Conservation (phyloP, 306 rosid genomes). For the Quercus bicolor region DNA sequence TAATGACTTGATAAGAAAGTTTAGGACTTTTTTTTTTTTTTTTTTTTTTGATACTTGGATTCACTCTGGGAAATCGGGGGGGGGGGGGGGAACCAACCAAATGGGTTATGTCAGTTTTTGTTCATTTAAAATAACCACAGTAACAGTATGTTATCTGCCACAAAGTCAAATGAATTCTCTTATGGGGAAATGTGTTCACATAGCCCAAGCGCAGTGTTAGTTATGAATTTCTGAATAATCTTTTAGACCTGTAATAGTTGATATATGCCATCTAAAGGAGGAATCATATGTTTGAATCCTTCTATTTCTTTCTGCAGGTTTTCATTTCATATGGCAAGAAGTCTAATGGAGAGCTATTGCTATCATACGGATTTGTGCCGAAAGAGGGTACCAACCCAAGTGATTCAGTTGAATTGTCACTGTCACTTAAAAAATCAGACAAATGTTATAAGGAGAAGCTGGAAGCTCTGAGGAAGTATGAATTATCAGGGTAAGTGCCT, state of each 20-base stretch:
- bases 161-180: neutral
- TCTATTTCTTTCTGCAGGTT: constrained; percentile 61
- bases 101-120: neutral
- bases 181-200: neutral
- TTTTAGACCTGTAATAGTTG: neutral
- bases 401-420: constrained; percentile 80
- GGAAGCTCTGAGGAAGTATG: constrained; percentile 63
- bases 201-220: neutral
- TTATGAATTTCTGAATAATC: neutral
- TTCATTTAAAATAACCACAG: neutral
- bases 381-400: constrained; percentile 87
- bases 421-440: constrained; percentile 73
- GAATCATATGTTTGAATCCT: constrained; percentile 21
- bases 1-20: neutral
- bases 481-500: constrained; percentile 62
- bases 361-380: constrained; percentile 93
- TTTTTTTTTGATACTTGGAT: neutral
- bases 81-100: neutral
- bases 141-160: neutral
- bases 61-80: neutral
- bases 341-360: constrained; percentile 88
- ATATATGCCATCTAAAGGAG: neutral
- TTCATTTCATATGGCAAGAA: constrained; percentile 93
- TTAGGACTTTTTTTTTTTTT: neutral
- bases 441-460: constrained; percentile 65